Base-by-base conservation (phyloP, 441 rosid genomes). In the Euphorbia celastroides region DNA sequence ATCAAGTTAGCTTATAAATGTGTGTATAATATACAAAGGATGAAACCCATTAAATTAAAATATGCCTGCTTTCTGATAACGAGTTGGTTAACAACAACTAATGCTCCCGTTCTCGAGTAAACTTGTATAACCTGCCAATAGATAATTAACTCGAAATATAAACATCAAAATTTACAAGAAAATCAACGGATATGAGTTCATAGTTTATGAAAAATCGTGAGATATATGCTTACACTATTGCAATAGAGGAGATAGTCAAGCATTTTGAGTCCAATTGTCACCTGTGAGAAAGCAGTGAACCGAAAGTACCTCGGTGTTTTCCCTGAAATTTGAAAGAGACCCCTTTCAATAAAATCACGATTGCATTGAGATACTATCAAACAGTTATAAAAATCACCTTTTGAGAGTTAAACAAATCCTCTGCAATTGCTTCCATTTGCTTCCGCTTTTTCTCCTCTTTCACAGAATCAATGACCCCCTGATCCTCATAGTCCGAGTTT, bases 341-440 rank as follows among this genome's bases (percentile, higher is more conserved):
- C 32, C 31, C 1, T 67, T 38, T 13, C 14, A 1, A 6, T 16
- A 25, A 36, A 57, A 64, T n/a, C 32, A 27, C 12, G 48, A 27
- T 30, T 34, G 38, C 60, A 22, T 17, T 7, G 7, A 48, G 2
- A 38, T 9, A 8, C 44, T 38, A 10, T 38, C 48, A 42, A 42
- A 17, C 48, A 42, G 48, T 42, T 42, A 11, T 4, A 42, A 13
- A 50, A 54, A 62, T 72, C 57, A 91, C 99, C 93, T 82, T 89
- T 71, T 84, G 88, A 74, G 63, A 77, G 77, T 83, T 79, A 60
- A 93, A 93, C 57, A 93, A 74, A 70, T 93, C 96, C 72, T 93
- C 99, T 31, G 95, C 95, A 70, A 86, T 68, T 66, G 99, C 95
- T 78, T 93, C 97, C 86, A 75, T 72, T 75, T 93, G 87, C 81